These are phyloP conservation scores for Populus deltoides DNA, from an alignment of 345 rosid genomes.

Conservation along the genomic window DNA sequence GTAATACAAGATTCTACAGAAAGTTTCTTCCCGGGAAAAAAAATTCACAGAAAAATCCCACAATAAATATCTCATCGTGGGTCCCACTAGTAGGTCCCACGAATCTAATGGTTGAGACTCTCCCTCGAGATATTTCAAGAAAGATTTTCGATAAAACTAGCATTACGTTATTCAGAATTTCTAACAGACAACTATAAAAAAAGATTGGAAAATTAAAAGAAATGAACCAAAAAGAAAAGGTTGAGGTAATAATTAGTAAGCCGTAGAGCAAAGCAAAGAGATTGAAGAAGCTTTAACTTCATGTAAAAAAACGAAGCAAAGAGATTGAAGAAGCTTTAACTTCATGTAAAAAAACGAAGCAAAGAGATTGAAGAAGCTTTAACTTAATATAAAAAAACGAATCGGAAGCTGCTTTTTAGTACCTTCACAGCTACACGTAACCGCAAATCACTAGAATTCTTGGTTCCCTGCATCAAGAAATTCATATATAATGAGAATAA, in stretches of 20 bases:
- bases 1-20: too few species aligned
- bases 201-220: neutral
- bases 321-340: too few species aligned
- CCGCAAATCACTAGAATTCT: constrained; percentile 30
- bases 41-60: too few species aligned
- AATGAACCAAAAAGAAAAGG: neutral
- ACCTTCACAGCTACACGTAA: constrained; percentile 52
- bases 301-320: too few species aligned
- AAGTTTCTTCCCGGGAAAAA: too few species aligned
- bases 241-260: neutral
- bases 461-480: constrained; percentile 41
- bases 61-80: neutral
- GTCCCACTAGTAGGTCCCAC: neutral
- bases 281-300: neutral
- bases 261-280: neutral
- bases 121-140: neutral
- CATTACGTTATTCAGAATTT: neutral
- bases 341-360: neutral
- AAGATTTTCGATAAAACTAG: neutral
- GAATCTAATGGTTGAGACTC: neutral
- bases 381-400: neutral
- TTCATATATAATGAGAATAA: neutral
- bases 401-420: neutral
- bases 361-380: too few species aligned
- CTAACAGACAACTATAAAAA: neutral